Evolutionary conservation across 495 filamentous ascomycete species (phyloP).

Genomic region (Penicillium riverlandense): DNA sequence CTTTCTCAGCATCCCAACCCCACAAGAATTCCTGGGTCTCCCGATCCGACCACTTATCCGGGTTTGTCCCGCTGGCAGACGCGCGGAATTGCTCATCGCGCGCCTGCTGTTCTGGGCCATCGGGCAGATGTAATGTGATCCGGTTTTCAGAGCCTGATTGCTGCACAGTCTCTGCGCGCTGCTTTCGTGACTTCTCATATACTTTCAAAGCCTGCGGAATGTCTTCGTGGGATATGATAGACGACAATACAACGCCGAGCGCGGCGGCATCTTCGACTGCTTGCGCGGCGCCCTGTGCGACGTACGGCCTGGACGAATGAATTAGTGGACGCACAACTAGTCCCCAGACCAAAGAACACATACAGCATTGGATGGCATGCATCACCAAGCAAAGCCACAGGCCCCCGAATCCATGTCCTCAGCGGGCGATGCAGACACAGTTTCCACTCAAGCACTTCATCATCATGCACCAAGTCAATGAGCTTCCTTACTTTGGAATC

Average conservation of each 20-base stretch:
- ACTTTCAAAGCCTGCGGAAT: conserved; percentile 34
- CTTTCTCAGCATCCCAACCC: conserved; percentile 42
- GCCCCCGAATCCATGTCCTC: conserved; percentile 48
- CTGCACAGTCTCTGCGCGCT: conserved; percentile 44
- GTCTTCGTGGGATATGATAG: conserved; percentile 28
- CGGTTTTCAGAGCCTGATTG: conserved; percentile 44
- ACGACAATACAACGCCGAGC: conserved; percentile 38
- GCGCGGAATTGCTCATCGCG: conserved; percentile 39
- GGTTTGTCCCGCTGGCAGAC: conserved; percentile 29
- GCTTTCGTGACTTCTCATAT: conserved; percentile 43
- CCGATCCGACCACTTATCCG: conserved; percentile 44
- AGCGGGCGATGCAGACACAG: conserved; percentile 51
- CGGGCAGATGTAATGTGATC: conserved; percentile 44
- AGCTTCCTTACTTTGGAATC: conserved; percentile 27
- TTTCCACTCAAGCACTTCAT: conserved; percentile 58
- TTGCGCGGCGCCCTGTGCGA: conserved; percentile 46
- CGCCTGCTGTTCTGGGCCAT: conserved; percentile 44
- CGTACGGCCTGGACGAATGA: conserved; percentile 22
- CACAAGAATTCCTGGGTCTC: conserved; percentile 38
- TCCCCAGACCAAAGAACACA: conserved; percentile 1
- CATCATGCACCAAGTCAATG: conserved; percentile 33
- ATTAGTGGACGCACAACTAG: conserved; percentile 1
- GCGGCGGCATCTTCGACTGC: conserved; percentile 51
- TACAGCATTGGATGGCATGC: conserved; percentile 61
- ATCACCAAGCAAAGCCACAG: conserved; percentile 59